These are phyloP conservation scores for Solanum megistacrolobum DNA, from an alignment of 257 asterid species.

Conservation along the genomic window DNA sequence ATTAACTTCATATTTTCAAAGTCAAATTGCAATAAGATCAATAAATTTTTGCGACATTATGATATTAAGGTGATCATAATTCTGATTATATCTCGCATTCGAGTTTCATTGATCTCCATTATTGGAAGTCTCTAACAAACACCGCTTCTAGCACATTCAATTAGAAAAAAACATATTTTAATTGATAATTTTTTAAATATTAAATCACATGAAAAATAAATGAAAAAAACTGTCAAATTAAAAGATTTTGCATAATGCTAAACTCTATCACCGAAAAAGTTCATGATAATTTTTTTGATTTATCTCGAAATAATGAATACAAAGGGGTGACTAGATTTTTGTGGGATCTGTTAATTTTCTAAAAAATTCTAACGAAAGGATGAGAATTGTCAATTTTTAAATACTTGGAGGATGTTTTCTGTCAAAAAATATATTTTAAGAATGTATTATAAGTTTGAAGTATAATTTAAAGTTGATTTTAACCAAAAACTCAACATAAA, in stretches of 20 bases:
- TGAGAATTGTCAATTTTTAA: not conserved
- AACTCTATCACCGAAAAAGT: not conserved
- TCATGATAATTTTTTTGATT: accelerated
- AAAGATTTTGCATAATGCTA: not conserved
- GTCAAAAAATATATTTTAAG: too few species aligned
- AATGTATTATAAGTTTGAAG: not conserved
- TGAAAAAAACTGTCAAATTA: too few species aligned
- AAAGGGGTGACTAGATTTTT: not conserved
- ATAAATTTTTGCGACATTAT: not conserved
- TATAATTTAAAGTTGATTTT: too few species aligned
- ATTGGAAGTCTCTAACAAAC: not conserved
- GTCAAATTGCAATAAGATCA: not conserved
- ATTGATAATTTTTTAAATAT: not conserved
- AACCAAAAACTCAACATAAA: too few species aligned
- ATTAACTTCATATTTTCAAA: not conserved
- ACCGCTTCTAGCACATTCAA: not conserved
- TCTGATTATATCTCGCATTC: not conserved
- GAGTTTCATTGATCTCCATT: not conserved
- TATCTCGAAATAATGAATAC: not conserved
- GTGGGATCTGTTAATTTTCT: not conserved
- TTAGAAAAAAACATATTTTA: not conserved
- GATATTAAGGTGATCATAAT: not conserved
- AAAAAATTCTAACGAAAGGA: not conserved
- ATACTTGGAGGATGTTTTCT: too few species aligned
- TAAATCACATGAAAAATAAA: not conserved